Evolutionary conservation across 148 eudicot species (phyloP).

Genomic region (Bassia scoparia): DNA sequence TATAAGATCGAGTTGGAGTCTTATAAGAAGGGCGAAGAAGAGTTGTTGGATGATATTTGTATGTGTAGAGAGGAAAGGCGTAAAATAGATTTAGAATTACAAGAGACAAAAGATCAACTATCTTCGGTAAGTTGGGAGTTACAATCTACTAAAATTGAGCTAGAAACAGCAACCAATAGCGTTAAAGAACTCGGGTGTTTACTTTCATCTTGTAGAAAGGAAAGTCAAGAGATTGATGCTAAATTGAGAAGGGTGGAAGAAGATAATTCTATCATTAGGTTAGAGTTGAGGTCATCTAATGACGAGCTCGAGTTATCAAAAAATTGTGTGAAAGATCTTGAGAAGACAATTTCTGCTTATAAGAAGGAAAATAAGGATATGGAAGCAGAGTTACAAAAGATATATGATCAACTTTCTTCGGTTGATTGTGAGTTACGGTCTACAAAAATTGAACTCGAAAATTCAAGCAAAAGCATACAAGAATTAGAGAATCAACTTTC

Average conservation of each 20-base stretch:
- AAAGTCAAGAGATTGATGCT: not conserved
- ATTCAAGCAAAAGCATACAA: too few species aligned
- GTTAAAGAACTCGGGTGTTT: not conserved
- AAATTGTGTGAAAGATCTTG: constrained; percentile 1
- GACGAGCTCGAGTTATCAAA: not conserved
- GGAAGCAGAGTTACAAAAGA: not conserved
- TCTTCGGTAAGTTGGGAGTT: not conserved
- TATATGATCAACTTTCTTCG: not conserved
- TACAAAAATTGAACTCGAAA: too few species aligned
- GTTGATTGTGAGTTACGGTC: too few species aligned
- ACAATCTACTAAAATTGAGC: not conserved
- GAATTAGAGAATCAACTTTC: too few species aligned
- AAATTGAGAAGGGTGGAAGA: not conserved
- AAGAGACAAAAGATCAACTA: not conserved
- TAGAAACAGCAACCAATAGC: constrained; percentile 2
- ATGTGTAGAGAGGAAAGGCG: not conserved
- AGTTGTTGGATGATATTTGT: too few species aligned
- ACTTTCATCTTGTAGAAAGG: constrained; percentile 8
- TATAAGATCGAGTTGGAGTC: constrained; percentile 4
- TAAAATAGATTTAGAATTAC: constrained; percentile 1
- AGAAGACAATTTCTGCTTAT: not conserved
- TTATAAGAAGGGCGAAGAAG: too few species aligned
- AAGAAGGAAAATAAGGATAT: not conserved
- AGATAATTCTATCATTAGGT: not conserved
- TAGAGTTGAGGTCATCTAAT: not conserved